A percentile compares a stretch with the other conserved stretches of the same genome.
These are phyloP conservation scores for Calonectria honghensis DNA, from an alignment of 2,329 filamentous ascomycete genomes.

Conservation along the genomic window DNA sequence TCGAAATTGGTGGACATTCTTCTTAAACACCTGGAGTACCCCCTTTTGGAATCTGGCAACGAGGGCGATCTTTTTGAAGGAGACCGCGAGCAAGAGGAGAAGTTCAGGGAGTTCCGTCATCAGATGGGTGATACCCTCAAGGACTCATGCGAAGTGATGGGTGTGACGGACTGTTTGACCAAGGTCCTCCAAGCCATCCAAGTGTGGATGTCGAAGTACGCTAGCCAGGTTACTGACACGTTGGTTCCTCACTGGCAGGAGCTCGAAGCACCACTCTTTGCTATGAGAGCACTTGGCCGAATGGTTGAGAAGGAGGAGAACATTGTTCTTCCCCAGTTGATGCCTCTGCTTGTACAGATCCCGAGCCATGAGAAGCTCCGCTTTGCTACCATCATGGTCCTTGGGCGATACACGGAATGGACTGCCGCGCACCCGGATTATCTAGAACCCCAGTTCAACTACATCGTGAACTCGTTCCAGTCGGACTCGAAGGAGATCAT, in stretches of 20 bases:
- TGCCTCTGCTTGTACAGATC: constrained; percentile 94
- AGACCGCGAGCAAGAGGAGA: constrained; percentile 95
- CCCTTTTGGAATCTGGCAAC: constrained; percentile 82
- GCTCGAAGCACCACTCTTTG: constrained; percentile 95
- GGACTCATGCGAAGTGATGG: constrained; percentile 97
- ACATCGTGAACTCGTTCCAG: constrained; percentile 94
- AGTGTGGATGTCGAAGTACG: constrained; percentile 90
- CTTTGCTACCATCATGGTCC: constrained; percentile 98
- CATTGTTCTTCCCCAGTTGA: constrained; percentile 91
- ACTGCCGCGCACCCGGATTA: constrained; percentile 95
- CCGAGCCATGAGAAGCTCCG: constrained; percentile 98
- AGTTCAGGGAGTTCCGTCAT: constrained; percentile 96
- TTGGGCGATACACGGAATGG: constrained; percentile 98
- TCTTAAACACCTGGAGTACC: constrained; percentile 92
- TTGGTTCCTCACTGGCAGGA: constrained; percentile 96
- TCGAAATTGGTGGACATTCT: constrained; percentile 94
- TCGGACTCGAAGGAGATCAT: constrained; percentile 93
- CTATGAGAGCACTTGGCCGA: constrained; percentile 94
- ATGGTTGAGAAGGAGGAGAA: constrained; percentile 95
- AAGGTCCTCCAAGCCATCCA: constrained; percentile 93
- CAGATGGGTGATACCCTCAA: constrained; percentile 98
- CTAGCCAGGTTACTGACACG: constrained; percentile 81
- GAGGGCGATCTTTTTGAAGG: constrained; percentile 94
- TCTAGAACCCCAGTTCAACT: constrained; percentile 93
- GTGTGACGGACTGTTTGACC: constrained; percentile 90